Base-by-base conservation (phyloP, 2,329 filamentous ascomycete species). In the Penicillium concentricum region DNA sequence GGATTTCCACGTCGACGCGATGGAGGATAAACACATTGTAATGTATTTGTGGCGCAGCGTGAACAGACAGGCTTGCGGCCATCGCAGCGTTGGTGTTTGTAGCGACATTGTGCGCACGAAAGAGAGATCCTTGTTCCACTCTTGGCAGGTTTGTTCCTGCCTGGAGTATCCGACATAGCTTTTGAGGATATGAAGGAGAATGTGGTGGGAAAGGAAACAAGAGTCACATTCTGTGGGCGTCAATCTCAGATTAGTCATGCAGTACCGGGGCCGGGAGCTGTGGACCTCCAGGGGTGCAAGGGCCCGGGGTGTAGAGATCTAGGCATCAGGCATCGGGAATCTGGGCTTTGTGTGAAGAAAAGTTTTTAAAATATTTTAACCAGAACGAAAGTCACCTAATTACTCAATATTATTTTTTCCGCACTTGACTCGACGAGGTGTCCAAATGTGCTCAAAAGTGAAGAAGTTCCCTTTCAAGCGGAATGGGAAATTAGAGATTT, bases 11-110 rank as follows among this genome's bases (percentile, higher is more conserved):
- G 78, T 61, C 79, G 72, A 46, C 78, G 70, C 12, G 79, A 81
- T 57, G 78, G 75, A 18, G 76, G 72, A 62, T 81, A 81, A 57
- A 75, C 75, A 54, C 79, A 81, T 28, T 74, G 67, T 56, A 76
- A 77, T 24, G 43, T 35, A 12, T 60, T 58, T 4, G 39, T 72
- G 70, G 51, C 76, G 60, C 78, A 80, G 24, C 77, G 74, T 50
- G 69, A 69, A 56, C 77, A 80, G 13, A 66, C 66, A 20, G 78
- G 78, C 46, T 72, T 73, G 38, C 67, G 72, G 45, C 74, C 78
- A 60, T 79, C 78, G 57, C 76, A 81, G 67, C 76, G 78, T 35
- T 78, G 70, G 67, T 74, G 74, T 46, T 70, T 74, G 51, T 63
- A 72, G 38, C 69, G 73, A 46, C 68, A 70, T 22, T 61, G 61